Evolutionary conservation across 225 moss, liverwort and hornwort genomes (phyloP).

Genomic region (Sphagnum contortum): DNA sequence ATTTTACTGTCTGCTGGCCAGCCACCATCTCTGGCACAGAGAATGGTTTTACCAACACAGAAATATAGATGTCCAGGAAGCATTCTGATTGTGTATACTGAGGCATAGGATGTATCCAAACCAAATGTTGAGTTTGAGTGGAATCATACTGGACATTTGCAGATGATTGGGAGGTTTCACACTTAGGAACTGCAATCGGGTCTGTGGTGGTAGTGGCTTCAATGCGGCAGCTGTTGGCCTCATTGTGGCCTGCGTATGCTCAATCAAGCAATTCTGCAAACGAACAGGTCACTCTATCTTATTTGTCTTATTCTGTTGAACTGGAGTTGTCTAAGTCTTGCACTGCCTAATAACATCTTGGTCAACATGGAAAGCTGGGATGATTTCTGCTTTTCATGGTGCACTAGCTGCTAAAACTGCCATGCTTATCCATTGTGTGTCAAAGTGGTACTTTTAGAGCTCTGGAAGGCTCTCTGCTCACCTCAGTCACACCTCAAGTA

Average conservation of each 20-base stretch:
- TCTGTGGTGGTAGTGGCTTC: slow-evolving; percentile 53
- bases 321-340: slow-evolving; percentile 1
- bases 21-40: not conserved
- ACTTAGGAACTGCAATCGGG: slow-evolving; percentile 50
- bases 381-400: not conserved
- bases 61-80: not conserved
- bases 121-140: not conserved
- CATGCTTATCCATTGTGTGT: not conserved
- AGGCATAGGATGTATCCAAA: not conserved
- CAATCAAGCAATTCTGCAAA: slow-evolving; percentile 51
- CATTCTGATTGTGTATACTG: not conserved
- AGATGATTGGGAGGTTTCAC: slow-evolving; percentile 59
- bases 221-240: slow-evolving; percentile 59
- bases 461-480: not conserved
- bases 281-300: slow-evolving; percentile 27
- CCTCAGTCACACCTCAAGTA: not conserved
- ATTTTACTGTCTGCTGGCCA: no score
- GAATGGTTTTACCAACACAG: not conserved
- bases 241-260: slow-evolving; percentile 68
- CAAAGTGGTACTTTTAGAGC: not conserved
- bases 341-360: not conserved
- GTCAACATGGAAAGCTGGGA: not conserved
- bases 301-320: not conserved
- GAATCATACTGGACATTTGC: not conserved
- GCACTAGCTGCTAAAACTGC: not conserved